These are phyloP conservation scores for Tremella mesenterica DNA, from an alignment of 768 basidiomycete species.

Conservation along the genomic window DNA sequence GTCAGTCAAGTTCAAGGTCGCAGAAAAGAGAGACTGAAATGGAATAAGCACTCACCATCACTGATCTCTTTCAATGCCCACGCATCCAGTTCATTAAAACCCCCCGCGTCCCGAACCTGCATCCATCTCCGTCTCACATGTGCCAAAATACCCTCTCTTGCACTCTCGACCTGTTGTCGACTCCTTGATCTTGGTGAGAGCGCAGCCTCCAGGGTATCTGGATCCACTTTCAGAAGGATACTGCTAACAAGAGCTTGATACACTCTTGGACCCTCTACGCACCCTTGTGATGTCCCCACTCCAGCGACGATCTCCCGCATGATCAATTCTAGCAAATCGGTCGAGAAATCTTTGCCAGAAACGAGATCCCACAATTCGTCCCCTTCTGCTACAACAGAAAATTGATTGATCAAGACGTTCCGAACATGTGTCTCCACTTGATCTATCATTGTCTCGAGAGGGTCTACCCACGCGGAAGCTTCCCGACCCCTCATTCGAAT, in stretches of 20 bases:
- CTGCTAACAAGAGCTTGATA: constrained; percentile 70
- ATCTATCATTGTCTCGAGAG: constrained; percentile 59
- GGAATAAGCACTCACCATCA: constrained; percentile 53
- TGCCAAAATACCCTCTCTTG: constrained; percentile 55
- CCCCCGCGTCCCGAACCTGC: constrained; percentile 62
- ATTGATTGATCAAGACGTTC: constrained; percentile 54
- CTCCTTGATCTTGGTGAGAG: constrained; percentile 63
- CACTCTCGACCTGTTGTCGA: constrained; percentile 63
- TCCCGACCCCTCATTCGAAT: constrained; percentile 8
- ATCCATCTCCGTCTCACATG: constrained; percentile 77
- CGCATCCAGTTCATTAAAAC: constrained; percentile 70
- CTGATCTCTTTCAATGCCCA: constrained; percentile 86
- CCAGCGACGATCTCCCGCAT: constrained; percentile 60
- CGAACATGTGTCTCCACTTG: constrained; percentile 58
- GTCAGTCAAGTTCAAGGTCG: constrained; percentile 2
- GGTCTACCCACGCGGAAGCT: constrained; percentile 53
- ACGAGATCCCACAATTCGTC: constrained; percentile 67
- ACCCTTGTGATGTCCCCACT: constrained; percentile 53
- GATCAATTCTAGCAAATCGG: constrained; percentile 66
- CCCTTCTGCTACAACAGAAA: constrained; percentile 60
- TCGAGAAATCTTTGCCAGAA: constrained; percentile 60
- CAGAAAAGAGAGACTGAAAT: background rate
- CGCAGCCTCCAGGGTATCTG: constrained; percentile 55
- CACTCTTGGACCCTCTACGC: constrained; percentile 51
- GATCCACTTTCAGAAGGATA: constrained; percentile 62